Conservation (phyloP, 306 rosid genomes). For the Acacia melanoxylon region DNA sequence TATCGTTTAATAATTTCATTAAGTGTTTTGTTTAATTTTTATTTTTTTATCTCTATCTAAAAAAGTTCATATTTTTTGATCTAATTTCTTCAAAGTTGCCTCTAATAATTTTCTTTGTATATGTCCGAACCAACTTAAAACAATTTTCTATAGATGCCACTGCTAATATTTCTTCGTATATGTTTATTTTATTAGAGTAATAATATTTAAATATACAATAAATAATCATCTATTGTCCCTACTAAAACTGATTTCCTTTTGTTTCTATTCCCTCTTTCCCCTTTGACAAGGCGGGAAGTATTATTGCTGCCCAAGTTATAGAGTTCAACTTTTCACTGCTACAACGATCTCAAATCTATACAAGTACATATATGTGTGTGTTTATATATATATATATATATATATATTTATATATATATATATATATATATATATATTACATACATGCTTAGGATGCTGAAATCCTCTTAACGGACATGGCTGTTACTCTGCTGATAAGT, state of each 20-base stretch:
- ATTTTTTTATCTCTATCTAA: too few species aligned
- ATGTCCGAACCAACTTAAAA: too few species aligned
- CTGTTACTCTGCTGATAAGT: slow-evolving; percentile 39
- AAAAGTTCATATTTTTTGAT: too few species aligned
- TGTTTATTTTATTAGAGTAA: background rate
- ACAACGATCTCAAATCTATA: background rate
- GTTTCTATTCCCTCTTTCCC: background rate
- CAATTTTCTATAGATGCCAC: too few species aligned
- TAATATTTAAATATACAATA: background rate
- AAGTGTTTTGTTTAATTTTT: too few species aligned
- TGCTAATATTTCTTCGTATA: too few species aligned
- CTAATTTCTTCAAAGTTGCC: too few species aligned
- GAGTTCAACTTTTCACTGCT: slow-evolving; percentile 2
- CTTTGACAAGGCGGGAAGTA: background rate
- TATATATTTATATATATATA: background rate
- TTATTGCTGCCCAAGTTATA: slow-evolving; percentile 12
- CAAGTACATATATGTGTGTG: too few species aligned
- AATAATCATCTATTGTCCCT: background rate
- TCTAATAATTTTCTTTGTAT: too few species aligned
- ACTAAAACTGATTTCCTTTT: background rate
- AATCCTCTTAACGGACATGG: slow-evolving; percentile 36
- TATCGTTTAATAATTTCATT: too few species aligned
- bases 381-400: background rate
- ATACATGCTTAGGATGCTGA: slow-evolving; percentile 36
- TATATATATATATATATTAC: background rate